A percentile compares a stretch with the other conserved stretches of the same genome.
Evolutionary conservation across 1,139 yeast genomes (phyloP).

Genomic region (Taphrina confusa): DNA sequence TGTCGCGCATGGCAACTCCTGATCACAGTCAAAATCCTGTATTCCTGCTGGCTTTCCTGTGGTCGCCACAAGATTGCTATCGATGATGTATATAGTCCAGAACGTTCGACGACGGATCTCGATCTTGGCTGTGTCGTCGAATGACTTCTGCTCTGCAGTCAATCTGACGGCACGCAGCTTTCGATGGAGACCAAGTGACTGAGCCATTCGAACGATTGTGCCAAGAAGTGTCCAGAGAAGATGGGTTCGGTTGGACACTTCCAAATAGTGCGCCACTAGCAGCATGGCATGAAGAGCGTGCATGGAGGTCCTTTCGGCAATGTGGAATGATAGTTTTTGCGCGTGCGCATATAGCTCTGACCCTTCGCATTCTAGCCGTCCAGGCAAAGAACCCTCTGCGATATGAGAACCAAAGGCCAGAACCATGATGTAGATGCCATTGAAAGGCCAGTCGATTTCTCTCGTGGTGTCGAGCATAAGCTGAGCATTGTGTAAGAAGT

Average conservation of each 20-base stretch:
- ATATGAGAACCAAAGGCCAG: slow-evolving; percentile 47
- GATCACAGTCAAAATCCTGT: slow-evolving; percentile 50
- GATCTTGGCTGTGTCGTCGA: slow-evolving; percentile 45
- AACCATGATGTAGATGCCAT: slow-evolving; percentile 37
- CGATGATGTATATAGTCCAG: slow-evolving; percentile 60
- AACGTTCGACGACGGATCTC: slow-evolving; percentile 52
- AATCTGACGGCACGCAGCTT: slow-evolving; percentile 48
- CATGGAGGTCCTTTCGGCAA: slow-evolving; percentile 53
- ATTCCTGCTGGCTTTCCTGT: slow-evolving; percentile 64
- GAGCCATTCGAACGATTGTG: slow-evolving; percentile 61
- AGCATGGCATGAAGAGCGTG: slow-evolving; percentile 56
- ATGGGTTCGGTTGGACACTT: slow-evolving; percentile 54
- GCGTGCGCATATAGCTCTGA: slow-evolving; percentile 13
- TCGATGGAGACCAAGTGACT: slow-evolving; percentile 67
- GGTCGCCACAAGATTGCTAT: slow-evolving; percentile 58
- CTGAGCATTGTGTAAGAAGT: not conserved
- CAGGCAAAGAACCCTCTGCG: not conserved
- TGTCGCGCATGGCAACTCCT: slow-evolving; percentile 36
- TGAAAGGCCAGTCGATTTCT: not conserved
- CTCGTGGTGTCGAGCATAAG: not conserved
- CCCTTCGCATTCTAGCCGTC: not conserved
- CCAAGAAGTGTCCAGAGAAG: slow-evolving; percentile 49
- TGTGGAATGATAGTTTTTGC: not conserved
- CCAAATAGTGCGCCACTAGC: slow-evolving; percentile 53
- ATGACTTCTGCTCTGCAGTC: slow-evolving; percentile 43